These are phyloP conservation scores for Podospora conica DNA, from an alignment of 495 filamentous ascomycete genomes.

Conservation along the genomic window DNA sequence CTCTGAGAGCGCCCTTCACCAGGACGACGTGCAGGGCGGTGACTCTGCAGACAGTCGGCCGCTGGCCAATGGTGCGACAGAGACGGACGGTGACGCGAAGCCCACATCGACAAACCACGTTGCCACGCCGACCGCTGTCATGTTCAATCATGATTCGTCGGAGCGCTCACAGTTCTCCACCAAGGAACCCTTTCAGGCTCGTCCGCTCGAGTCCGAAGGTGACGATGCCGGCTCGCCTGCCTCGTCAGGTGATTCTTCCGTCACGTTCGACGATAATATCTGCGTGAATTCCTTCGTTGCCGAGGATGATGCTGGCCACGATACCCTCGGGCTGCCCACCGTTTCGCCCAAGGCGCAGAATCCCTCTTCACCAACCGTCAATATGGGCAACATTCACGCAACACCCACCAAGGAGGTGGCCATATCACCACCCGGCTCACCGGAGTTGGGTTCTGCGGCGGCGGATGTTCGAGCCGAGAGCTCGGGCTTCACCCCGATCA, in stretches of 20 bases:
- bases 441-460: neutral
- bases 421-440: neutral
- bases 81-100: neutral
- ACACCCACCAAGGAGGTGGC: neutral
- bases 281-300: neutral
- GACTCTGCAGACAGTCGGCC: neutral
- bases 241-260: neutral
- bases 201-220: neutral
- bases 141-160: conserved; percentile 21
- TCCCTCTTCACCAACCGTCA: neutral
- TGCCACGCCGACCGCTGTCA: conserved; percentile 6
- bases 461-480: conserved; percentile 1
- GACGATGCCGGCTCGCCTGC: neutral
- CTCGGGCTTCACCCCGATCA: conserved; percentile 31
- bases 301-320: neutral
- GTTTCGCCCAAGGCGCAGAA: no score
- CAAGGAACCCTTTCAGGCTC: neutral
- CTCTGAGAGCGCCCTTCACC: neutral
- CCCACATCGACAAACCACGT: conserved; percentile 12
- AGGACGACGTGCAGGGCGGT: neutral
- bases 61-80: neutral
- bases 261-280: conserved; percentile 8
- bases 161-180: neutral
- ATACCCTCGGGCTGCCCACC: no score
- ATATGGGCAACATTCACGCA: neutral